These are phyloP conservation scores for Epichloe gansuensis DNA, from an alignment of 2,329 filamentous ascomycete genomes.

Conservation along the genomic window DNA sequence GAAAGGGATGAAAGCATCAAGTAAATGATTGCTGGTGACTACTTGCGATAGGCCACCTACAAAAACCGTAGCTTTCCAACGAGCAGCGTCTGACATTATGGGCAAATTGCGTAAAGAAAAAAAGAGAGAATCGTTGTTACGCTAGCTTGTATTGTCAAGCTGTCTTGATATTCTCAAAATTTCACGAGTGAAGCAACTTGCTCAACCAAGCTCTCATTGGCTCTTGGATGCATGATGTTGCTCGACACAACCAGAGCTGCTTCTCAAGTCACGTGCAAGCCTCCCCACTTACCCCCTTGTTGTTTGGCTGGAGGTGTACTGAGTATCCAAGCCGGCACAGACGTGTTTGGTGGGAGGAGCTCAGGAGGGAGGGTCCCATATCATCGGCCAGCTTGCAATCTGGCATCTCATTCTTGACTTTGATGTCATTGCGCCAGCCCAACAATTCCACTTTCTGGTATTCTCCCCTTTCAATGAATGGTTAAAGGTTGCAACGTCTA, in stretches of 20 bases:
- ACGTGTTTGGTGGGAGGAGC: conserved; percentile 11
- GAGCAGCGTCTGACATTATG: conserved; percentile 65
- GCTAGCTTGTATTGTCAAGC: not conserved
- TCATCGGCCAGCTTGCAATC: conserved; percentile 26
- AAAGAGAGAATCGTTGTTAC: not conserved
- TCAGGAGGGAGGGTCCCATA: conserved; percentile 11
- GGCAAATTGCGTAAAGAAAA: not conserved
- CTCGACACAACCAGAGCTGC: not conserved
- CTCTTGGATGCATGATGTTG: not conserved
- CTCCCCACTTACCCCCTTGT: not conserved
- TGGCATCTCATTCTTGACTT: conserved; percentile 27
- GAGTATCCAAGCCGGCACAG: not conserved
- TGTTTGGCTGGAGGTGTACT: not conserved
- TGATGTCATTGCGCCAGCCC: conserved; percentile 9
- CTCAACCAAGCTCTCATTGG: not conserved
- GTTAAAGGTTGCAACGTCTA: not conserved
- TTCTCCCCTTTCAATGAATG: not conserved
- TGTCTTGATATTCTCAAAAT: not conserved
- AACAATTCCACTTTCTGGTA: conserved; percentile 7
- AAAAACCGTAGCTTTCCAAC: conserved; percentile 84
- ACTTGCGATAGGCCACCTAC: conserved; percentile 76
- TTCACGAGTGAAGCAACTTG: not conserved
- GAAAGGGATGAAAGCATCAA: conserved; percentile 91
- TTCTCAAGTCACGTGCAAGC: not conserved
- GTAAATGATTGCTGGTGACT: conserved; percentile 62